Evolutionary conservation across 768 basidiomycete species (phyloP), one percentile per base, ranked within the genome.

Genomic region (Phaeotremella skinneri): DNA sequence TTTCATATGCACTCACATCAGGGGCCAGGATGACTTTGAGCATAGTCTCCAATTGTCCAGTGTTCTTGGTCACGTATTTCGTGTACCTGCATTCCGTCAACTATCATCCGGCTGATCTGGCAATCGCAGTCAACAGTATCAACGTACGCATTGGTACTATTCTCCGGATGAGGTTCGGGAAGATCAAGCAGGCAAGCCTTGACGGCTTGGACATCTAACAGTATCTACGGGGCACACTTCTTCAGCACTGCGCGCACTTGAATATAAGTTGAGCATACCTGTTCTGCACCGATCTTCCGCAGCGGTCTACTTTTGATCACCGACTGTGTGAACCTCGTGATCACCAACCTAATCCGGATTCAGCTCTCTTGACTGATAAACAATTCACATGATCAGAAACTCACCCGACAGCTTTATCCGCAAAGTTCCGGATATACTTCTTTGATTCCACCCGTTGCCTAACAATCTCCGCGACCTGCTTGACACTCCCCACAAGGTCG

Each of bases 11-110:
- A 80, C 87, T 59, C 76, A 90, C 91, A 60, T 87, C 88, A 1
- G 94, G 94, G 0, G 91, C 93, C 21, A 97, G 85, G 55, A 98
- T 89, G 57, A 96, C 90, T 78, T 99, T 98, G 54, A 99, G 83
- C 67, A 99, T 80, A 1, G 91, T 90, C 77, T 99, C 96, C 45
- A 98, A 76, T 50, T 87, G 83, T 2, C 85, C 83, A 0, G 89
- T 89, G 41, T 83, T 87, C 66, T 91, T 94, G 26, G 82, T 85
- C 37, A 98, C 81, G 57, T 86, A 86, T 43, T 88, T 85, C 6
- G 86, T 85, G 73, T 93, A 97, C 31, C 91, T 93, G 72, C 31
- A 65, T 27, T 45, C 43, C 23, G 9, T 73, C 14, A 69, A 66
- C 48, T 27, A 23, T 50, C 53, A 39, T 69, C 47, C 13, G 31